Conservation (phyloP, 2,329 filamentous ascomycete genomes). For the Immersiporthe knoxdaviesiana region DNA sequence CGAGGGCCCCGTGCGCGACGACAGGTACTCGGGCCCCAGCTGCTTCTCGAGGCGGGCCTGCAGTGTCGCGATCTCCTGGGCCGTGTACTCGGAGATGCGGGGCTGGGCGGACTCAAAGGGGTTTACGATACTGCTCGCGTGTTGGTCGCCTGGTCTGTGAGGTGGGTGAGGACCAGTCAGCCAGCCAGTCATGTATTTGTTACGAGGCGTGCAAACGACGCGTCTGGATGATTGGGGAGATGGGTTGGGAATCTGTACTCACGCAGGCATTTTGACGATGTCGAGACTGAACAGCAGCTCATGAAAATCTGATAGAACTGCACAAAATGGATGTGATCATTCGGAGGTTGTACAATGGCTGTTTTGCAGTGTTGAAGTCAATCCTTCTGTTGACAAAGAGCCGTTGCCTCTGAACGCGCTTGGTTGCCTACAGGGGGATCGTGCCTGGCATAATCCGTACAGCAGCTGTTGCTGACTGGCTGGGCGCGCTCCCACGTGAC, state of each 20-base stretch:
- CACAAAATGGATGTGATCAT: background rate
- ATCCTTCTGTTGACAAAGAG: background rate
- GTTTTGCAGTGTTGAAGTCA: background rate
- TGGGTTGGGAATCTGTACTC: slow-evolving; percentile 32
- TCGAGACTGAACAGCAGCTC: slow-evolving; percentile 6
- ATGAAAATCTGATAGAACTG: background rate
- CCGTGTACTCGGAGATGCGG: slow-evolving; percentile 79
- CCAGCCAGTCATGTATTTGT: background rate
- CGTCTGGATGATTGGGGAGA: slow-evolving; percentile 25
- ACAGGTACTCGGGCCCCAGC: slow-evolving; percentile 94
- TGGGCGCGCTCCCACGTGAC: slow-evolving; percentile 19
- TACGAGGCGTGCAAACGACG: slow-evolving; percentile 10
- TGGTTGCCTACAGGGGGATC: slow-evolving; percentile 19
- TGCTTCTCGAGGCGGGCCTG: slow-evolving; percentile 88
- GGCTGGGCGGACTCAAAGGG: slow-evolving; percentile 77
- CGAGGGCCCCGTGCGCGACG: slow-evolving; percentile 78
- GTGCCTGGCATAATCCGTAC: slow-evolving; percentile 6
- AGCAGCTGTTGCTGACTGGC: background rate
- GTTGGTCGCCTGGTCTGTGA: slow-evolving; percentile 70
- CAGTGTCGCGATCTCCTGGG: slow-evolving; percentile 86
- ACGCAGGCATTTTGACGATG: slow-evolving; percentile 49
- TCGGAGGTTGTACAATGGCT: background rate
- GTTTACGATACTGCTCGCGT: slow-evolving; percentile 63
- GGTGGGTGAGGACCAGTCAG: slow-evolving; percentile 7
- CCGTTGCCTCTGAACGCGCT: slow-evolving; percentile 22